Percentiles rank a stretch among this genome's conserved stretches.
These are phyloP conservation scores for Ilyonectria mors-panacis DNA, from an alignment of 2,329 filamentous ascomycete genomes.

Conservation along the genomic window DNA sequence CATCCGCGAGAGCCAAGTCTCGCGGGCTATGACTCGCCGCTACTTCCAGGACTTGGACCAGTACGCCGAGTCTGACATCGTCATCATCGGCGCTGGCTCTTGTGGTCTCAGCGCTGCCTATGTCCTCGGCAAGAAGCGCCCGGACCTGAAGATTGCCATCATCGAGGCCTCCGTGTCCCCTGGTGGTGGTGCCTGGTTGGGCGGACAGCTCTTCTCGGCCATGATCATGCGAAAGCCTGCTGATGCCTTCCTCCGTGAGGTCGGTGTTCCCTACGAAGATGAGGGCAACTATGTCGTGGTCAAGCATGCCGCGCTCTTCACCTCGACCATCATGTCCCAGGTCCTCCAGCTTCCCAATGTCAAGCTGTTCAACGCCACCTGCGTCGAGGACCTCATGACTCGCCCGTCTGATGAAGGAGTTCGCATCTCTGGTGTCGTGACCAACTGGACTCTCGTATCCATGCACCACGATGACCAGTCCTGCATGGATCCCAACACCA, in stretches of 20 bases:
- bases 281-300: conserved; percentile 92
- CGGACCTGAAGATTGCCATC: conserved; percentile 92
- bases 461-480: conserved; percentile 91
- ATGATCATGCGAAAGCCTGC: conserved; percentile 97
- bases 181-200: conserved; percentile 92
- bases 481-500: conserved; percentile 98
- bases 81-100: conserved; percentile 92
- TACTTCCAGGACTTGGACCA: conserved; percentile 93
- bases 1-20: conserved; percentile 93
- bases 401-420: conserved; percentile 72
- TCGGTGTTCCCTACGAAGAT: conserved; percentile 89
- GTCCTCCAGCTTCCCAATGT: conserved; percentile 90
- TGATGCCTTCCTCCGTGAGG: conserved; percentile 84
- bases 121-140: conserved; percentile 84
- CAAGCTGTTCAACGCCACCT: conserved; percentile 96
- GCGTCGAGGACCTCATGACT: conserved; percentile 93
- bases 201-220: conserved; percentile 93
- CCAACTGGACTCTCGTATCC: conserved; percentile 94
- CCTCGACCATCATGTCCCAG: conserved; percentile 86
- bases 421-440: conserved; percentile 89
- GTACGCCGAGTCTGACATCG: conserved; percentile 93
- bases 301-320: conserved; percentile 95
- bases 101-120: conserved; percentile 91
- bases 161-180: conserved; percentile 91
- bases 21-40: conserved; percentile 91